Evolutionary conservation across 345 rosid species (phyloP).

Genomic region (Eucalyptus sp.): DNA sequence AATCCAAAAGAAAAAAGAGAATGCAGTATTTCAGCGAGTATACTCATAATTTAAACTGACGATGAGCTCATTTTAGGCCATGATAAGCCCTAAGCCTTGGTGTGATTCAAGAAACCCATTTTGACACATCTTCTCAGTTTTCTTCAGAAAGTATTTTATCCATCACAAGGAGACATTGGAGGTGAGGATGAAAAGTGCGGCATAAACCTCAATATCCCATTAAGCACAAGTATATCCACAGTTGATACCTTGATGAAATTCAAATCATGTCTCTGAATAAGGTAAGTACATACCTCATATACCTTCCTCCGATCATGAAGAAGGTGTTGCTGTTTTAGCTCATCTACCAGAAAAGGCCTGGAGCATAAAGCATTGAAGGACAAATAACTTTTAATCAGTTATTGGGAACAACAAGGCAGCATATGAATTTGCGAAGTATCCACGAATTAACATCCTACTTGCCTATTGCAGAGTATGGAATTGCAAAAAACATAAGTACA

Average conservation of each 20-base stretch:
- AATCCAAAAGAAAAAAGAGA: background rate
- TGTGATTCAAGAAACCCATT: background rate
- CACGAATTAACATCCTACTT: background rate
- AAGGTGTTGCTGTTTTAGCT: slow-evolving; percentile 82
- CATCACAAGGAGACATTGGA: background rate
- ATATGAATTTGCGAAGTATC: background rate
- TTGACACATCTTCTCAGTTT: background rate
- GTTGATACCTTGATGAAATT: background rate
- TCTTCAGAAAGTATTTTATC: background rate
- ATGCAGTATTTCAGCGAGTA: background rate
- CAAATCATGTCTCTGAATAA: background rate
- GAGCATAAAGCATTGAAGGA: background rate
- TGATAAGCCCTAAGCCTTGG: background rate
- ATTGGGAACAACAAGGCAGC: background rate
- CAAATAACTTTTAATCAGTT: background rate
- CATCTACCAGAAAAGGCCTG: slow-evolving; percentile 82
- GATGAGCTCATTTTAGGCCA: background rate
- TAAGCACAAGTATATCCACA: background rate
- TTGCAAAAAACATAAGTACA: background rate
- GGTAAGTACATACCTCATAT: slow-evolving; percentile 64
- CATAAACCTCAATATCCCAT: background rate
- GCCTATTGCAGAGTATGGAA: background rate
- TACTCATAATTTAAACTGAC: background rate
- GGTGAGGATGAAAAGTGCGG: background rate
- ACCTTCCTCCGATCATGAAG: slow-evolving; percentile 98